A percentile compares a stretch with the other conserved stretches of the same genome.
These are phyloP conservation scores for Torrubiella hemipterigena DNA, from an alignment of 2,329 filamentous ascomycete species.

Conservation along the genomic window DNA sequence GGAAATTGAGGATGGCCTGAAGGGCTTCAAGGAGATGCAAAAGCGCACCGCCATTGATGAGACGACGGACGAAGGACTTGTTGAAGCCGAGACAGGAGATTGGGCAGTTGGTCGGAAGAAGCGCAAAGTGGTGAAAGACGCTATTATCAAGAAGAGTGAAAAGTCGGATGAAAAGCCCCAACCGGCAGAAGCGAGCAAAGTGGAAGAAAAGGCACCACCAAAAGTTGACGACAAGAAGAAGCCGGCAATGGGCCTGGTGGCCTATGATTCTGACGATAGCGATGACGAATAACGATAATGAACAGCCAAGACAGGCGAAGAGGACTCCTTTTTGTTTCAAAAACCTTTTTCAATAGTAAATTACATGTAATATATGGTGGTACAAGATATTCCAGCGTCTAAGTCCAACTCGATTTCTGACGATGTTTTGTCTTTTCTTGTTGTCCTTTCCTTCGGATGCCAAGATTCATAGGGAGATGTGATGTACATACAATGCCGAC, in stretches of 20 bases:
- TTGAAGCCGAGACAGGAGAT: conserved; percentile 8
- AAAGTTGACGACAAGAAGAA: not conserved
- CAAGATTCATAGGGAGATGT: no score
- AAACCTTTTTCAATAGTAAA: no score
- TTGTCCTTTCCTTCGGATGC: no score
- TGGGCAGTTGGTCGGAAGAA: conserved; percentile 13
- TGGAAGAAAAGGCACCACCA: conserved; percentile 12
- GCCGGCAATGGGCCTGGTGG: conserved; percentile 29
- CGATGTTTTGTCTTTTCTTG: no score
- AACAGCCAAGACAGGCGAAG: no score
- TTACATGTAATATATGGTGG: no score
- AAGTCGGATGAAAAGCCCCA: conserved; percentile 6
- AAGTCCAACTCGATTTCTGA: no score
- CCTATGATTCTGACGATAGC: conserved; percentile 41
- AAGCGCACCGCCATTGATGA: conserved; percentile 12
- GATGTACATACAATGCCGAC: conserved; percentile 7
- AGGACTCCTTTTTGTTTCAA: no score
- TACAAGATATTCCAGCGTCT: no score
- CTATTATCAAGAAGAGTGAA: conserved; percentile 8
- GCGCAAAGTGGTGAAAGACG: conserved; percentile 15
- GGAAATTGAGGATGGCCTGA: conserved; percentile 46
- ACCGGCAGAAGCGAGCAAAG: conserved; percentile 1
- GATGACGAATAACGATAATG: conserved; percentile 27
- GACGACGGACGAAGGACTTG: conserved; percentile 12
- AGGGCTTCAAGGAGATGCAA: conserved; percentile 42